Percentiles rank a stretch among this genome's conserved stretches.
Evolutionary conservation across 768 basidiomycete genomes (phyloP).

Genomic region (Tricholoma furcatifolium): DNA sequence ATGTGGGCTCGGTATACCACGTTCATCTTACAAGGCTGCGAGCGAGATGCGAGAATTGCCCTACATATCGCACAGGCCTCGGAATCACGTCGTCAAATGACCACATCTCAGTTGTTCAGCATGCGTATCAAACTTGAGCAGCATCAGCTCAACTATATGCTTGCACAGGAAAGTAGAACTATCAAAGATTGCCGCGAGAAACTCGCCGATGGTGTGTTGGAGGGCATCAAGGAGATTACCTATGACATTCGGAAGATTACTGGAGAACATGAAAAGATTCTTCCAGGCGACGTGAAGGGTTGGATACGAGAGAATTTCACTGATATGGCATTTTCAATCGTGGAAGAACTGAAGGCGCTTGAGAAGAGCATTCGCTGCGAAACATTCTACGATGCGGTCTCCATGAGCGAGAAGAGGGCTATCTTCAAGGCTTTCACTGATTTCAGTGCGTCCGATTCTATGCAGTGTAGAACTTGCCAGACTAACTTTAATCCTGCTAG

Average conservation of each 20-base stretch:
- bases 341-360: slow-evolving; percentile 47
- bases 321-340: slow-evolving; percentile 32
- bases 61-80: slow-evolving; percentile 45
- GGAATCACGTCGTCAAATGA: slow-evolving; percentile 51
- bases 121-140: slow-evolving; percentile 48
- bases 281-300: slow-evolving; percentile 25
- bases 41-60: slow-evolving; percentile 45
- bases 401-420: slow-evolving; percentile 48
- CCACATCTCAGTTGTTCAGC: slow-evolving; percentile 38
- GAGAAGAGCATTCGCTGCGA: slow-evolving; percentile 35
- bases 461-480: neutral
- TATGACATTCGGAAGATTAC: slow-evolving; percentile 12
- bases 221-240: slow-evolving; percentile 9
- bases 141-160: slow-evolving; percentile 47
- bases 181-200: slow-evolving; percentile 21
- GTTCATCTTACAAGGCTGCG: slow-evolving; percentile 48
- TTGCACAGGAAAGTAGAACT: slow-evolving; percentile 25
- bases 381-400: slow-evolving; percentile 51
- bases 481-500: slow-evolving; percentile 16
- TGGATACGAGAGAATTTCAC: slow-evolving; percentile 49
- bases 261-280: slow-evolving; percentile 15
- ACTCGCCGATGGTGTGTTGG: slow-evolving; percentile 20
- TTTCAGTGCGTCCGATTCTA: slow-evolving; percentile 38
- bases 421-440: slow-evolving; percentile 50
- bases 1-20: slow-evolving; percentile 46